Evolutionary conservation across 2,329 filamentous ascomycete genomes (phyloP).

Genomic region (Thielaviopsis musarum): DNA sequence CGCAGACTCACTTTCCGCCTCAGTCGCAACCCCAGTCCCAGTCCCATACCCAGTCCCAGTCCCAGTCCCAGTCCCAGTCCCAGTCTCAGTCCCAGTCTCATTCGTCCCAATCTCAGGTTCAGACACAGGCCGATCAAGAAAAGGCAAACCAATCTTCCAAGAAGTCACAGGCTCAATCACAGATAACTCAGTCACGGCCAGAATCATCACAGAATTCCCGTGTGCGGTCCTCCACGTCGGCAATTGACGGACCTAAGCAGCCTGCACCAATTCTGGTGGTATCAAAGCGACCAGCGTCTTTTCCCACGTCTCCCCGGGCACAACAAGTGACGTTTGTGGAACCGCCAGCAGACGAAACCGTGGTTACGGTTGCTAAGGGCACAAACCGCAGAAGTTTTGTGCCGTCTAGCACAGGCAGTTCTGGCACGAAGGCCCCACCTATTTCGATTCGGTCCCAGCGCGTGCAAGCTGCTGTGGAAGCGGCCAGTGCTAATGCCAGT

Average conservation of each 20-base stretch:
- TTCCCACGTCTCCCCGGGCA: conserved; percentile 18
- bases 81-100: too few relatives aligned
- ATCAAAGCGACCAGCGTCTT: conserved; percentile 22
- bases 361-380: conserved; percentile 1
- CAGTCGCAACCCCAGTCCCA: neutral
- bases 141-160: neutral
- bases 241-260: conserved; percentile 12
- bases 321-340: conserved; percentile 11
- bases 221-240: conserved; percentile 18
- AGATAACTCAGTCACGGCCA: conserved; percentile 11
- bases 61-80: neutral
- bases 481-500: conserved; percentile 1
- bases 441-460: conserved; percentile 8
- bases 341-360: neutral
- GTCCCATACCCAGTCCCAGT: neutral
- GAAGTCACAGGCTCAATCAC: conserved; percentile 12
- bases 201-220: conserved; percentile 14
- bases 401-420: conserved; percentile 5
- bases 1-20: neutral
- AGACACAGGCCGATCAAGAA: neutral
- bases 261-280: conserved; percentile 8
- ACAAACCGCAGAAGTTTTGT: conserved; percentile 7
- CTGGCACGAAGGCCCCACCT: conserved; percentile 5
- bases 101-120: neutral
- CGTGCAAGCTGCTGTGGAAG: conserved; percentile 7